Evolutionary conservation across 2,329 filamentous ascomycete genomes (phyloP), one percentile per base, ranked within the genome.

Genomic region (Cephalotrichum gorgonifer): DNA sequence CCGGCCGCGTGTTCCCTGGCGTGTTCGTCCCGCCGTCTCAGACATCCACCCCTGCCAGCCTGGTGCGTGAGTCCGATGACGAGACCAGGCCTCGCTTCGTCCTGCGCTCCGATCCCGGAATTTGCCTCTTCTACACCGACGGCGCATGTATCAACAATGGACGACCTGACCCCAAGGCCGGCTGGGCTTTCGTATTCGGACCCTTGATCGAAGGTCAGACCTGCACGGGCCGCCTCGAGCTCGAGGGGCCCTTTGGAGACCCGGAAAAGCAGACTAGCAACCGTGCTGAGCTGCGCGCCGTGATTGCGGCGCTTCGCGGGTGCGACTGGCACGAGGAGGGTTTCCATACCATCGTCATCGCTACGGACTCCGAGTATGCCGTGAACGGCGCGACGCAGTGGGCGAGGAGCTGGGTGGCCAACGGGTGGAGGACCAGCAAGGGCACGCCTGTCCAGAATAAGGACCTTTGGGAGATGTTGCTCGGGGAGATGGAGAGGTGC

Each of bases 261-360:
- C 15, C 46, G 0, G 50, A 57, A 38, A 45, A 53, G 7, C 69
- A 72, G 51, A 77, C 66, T 20, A 77, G 67, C 61, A 75, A 78
- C 53, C 66, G 76, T 4, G 77, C 77, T 3, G 73, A 79, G 57
- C 67, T 81, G 6, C 75, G 75, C 14, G 75, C 75, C 6, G 72
- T 71, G 5, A 69, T 78, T 43, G 71, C 65, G 5, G 77, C 70
- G 4, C 63, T 79, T 23, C 62, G 67, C 26, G 70, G 65, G 54
- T 60, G 65, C 3, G 8, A 57, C 52, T 78, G 73, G 74, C n/a
- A 14, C 0, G 60, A 56, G 4, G 71, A 76, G 57, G 56, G 69
- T 49, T 61, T 62, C 60, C 35, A 51, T 11, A 60, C 58, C 2
- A 6, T 79, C 2, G 70, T 78, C 33, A 66, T 81, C 50, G 76